phyloP scores from a whole-genome alignment of 164 flowering plant species.

The Nymphaea colorata region DNA sequence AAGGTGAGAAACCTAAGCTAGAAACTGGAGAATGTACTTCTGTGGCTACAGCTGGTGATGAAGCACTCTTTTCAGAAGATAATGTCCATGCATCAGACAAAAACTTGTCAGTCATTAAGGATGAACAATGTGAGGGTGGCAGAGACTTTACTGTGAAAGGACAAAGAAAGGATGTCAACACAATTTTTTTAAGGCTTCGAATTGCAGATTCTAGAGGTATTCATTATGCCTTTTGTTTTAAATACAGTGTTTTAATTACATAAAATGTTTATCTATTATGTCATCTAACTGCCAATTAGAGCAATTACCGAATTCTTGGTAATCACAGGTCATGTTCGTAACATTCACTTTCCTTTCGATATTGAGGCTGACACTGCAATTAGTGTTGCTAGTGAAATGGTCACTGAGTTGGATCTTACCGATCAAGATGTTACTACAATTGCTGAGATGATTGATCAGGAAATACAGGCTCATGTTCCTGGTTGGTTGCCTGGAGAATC shows the following conservation, averaged over 20 bases:
- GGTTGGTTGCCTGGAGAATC: conserved; percentile 46
- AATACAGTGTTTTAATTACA: neutral
- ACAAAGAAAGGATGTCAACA: conserved; percentile 64
- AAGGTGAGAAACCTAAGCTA: neutral
- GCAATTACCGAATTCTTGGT: neutral
- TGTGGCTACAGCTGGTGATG: neutral
- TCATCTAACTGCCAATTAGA: neutral
- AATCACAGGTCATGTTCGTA: conserved; percentile 64
- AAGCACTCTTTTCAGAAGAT: neutral
- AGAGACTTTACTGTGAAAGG: conserved; percentile 62
- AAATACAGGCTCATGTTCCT: conserved; percentile 54
- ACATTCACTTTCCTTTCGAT: conserved; percentile 92
- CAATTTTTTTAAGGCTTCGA: conserved; percentile 68
- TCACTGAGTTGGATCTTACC: conserved; percentile 76
- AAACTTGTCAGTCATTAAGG: conserved; percentile 7
- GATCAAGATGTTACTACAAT: conserved; percentile 84
- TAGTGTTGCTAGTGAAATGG: conserved; percentile 97
- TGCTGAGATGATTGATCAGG: conserved; percentile 80
- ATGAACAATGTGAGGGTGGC: conserved; percentile 20
- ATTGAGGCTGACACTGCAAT: conserved; percentile 63
- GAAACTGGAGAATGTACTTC: neutral
- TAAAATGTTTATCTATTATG: neutral
- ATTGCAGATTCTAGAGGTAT: conserved; percentile 75
- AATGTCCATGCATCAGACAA: conserved; percentile 1
- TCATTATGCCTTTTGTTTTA: neutral